Percentiles rank a stretch among this genome's conserved stretches.
Conservation (phyloP, 2,329 filamentous ascomycete genomes). For the Colletotrichum lindemuthianum region DNA sequence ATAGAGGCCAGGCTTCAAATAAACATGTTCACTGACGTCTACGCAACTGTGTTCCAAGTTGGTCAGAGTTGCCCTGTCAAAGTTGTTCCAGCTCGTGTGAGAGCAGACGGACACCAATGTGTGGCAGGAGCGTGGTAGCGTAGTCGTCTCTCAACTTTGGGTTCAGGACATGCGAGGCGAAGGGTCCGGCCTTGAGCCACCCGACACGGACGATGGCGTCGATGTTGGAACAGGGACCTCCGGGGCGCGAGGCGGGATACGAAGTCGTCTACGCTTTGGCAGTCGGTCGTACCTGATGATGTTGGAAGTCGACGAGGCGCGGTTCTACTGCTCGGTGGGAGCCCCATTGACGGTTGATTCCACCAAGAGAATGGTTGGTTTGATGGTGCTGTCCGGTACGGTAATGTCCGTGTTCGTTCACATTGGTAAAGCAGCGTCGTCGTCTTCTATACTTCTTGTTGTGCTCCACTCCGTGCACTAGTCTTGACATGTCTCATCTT, state of each 20-base stretch:
- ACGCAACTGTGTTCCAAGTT: not conserved
- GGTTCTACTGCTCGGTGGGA: not conserved
- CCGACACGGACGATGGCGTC: not conserved
- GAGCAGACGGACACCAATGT: slow-evolving; percentile 8
- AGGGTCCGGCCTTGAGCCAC: slow-evolving; percentile 5
- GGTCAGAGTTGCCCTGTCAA: not conserved
- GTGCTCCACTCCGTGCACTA: no score
- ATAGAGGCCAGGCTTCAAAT: no score
- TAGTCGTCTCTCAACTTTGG: slow-evolving; percentile 1
- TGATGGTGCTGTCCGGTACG: not conserved
- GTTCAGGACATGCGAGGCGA: no score
- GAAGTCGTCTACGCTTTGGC: not conserved
- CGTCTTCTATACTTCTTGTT: no score
- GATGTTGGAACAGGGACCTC: not conserved
- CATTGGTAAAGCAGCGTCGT: no score
- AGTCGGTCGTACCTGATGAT: slow-evolving; percentile 1
- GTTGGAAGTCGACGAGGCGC: not conserved
- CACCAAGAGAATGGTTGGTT: not conserved
- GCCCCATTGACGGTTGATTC: slow-evolving; percentile 6
- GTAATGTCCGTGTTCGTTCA: no score
- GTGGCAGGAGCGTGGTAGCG: not conserved
- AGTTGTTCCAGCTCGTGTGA: not conserved
- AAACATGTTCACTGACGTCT: no score
- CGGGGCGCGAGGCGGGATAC: not conserved
- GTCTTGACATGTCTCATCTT: no score